Percentiles rank a stretch among this genome's conserved stretches.
Evolutionary conservation across 2,329 filamentous ascomycete genomes (phyloP).

Genomic region (Truncatella angustata): DNA sequence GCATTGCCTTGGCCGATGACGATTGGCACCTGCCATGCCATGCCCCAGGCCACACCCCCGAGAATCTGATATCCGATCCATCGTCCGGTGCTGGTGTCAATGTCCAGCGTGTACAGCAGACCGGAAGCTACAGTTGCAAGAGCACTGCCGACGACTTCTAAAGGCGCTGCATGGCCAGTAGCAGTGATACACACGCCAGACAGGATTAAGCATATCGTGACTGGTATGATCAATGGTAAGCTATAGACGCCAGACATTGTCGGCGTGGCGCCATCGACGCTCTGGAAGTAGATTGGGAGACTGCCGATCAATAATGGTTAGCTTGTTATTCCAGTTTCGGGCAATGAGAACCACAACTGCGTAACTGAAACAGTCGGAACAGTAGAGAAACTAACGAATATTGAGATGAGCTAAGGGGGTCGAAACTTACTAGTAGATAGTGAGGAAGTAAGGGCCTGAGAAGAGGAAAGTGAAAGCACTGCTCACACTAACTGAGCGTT

Average conservation of each 20-base stretch:
- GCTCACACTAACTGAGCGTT: constrained; percentile 36
- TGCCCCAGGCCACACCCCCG: constrained; percentile 26
- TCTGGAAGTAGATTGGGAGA: constrained; percentile 51
- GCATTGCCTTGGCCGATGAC: background rate
- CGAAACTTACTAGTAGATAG: constrained; percentile 45
- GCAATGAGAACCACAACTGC: no score
- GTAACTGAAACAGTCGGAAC: no score
- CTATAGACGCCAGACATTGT: constrained; percentile 40
- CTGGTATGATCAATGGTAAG: constrained; percentile 38
- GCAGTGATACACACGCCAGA: constrained; percentile 34
- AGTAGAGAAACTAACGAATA: background rate
- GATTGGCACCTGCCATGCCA: background rate
- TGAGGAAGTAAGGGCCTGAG: constrained; percentile 35
- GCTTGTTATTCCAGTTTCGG: no score
- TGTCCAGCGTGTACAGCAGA: constrained; percentile 38
- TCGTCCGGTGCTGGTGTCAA: constrained; percentile 26
- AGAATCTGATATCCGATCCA: constrained; percentile 43
- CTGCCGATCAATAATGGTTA: no score
- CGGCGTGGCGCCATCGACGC: constrained; percentile 37
- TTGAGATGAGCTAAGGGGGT: background rate
- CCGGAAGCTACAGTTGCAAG: constrained; percentile 37
- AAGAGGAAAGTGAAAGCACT: constrained; percentile 31
- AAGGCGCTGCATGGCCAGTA: constrained; percentile 43
- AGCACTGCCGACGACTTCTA: constrained; percentile 36
- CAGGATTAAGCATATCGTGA: constrained; percentile 38